These are phyloP conservation scores for Podila horticola DNA, from an alignment of 192 early-diverging fungal genomes.

Conservation along the genomic window DNA sequence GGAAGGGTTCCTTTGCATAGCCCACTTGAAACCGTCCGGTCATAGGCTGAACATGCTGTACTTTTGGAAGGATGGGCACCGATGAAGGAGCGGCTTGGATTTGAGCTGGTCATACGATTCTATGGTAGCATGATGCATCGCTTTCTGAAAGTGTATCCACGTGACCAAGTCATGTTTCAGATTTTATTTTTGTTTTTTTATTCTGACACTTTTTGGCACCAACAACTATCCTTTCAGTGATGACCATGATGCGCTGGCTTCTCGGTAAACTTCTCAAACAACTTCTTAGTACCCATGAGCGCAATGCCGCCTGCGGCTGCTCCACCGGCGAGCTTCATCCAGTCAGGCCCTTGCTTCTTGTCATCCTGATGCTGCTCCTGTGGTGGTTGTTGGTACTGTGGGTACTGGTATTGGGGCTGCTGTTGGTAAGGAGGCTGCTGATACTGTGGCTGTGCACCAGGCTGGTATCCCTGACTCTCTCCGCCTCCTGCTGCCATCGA, in stretches of 20 bases:
- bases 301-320: slow-evolving; percentile 37
- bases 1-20: too few relatives aligned
- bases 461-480: slow-evolving; percentile 3
- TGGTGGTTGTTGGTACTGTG: neutral
- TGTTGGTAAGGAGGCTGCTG: slow-evolving; percentile 2
- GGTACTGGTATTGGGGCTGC: slow-evolving; percentile 9
- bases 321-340: slow-evolving; percentile 40
- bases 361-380: neutral
- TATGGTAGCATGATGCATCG: too few relatives aligned
- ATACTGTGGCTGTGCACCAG: neutral
- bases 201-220: too few relatives aligned
- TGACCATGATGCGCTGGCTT: slow-evolving; percentile 10
- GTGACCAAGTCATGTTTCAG: too few relatives aligned
- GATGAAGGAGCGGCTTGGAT: too few relatives aligned
- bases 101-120: too few relatives aligned
- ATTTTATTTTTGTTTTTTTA: too few relatives aligned
- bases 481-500: neutral
- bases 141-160: too few relatives aligned
- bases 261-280: slow-evolving; percentile 29
- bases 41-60: too few relatives aligned
- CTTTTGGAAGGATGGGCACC: too few relatives aligned
- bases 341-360: slow-evolving; percentile 17
- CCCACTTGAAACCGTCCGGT: too few relatives aligned
- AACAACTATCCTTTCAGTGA: too few relatives aligned
- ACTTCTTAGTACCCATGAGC: slow-evolving; percentile 19